phyloP scores from a whole-genome alignment of 2,329 filamentous ascomycete species.

The Colletotrichum tropicale region DNA sequence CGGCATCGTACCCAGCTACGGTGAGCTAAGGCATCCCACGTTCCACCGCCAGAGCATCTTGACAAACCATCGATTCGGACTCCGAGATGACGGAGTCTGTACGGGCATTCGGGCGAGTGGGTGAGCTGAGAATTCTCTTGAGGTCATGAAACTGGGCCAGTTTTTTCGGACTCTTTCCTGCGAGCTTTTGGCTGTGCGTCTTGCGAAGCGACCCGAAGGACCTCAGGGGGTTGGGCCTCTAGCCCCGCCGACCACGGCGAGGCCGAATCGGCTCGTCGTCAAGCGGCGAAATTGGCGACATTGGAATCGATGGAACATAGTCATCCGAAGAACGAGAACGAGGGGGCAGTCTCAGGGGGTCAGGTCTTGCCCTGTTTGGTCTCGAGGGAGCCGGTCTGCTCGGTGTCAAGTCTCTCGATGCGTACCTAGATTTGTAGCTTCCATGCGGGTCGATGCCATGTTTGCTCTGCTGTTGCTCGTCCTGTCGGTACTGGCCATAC shows the following conservation, averaged over 20 bases:
- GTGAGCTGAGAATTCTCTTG: background rate
- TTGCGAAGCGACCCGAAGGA: background rate
- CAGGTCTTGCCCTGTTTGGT: background rate
- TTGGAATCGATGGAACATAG: background rate
- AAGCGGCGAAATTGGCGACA: background rate
- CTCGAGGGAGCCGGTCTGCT: background rate
- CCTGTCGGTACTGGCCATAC: background rate
- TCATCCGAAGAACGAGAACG: background rate
- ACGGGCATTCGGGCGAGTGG: background rate
- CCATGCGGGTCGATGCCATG: background rate
- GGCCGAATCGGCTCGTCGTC: background rate
- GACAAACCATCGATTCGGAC: background rate
- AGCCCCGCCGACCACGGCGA: background rate
- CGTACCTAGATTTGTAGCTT: background rate
- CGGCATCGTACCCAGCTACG: background rate
- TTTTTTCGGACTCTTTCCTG: background rate
- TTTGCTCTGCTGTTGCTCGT: background rate
- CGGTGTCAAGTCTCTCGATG: background rate
- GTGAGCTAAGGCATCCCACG: background rate
- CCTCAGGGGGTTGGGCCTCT: background rate
- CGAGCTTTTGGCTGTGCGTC: background rate
- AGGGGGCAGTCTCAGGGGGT: background rate
- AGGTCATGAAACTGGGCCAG: background rate
- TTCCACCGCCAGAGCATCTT: background rate
- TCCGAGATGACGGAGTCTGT: background rate